phyloP scores from a whole-genome alignment of 169 alveolate genomes.

The Plasmodium gonderi region DNA sequence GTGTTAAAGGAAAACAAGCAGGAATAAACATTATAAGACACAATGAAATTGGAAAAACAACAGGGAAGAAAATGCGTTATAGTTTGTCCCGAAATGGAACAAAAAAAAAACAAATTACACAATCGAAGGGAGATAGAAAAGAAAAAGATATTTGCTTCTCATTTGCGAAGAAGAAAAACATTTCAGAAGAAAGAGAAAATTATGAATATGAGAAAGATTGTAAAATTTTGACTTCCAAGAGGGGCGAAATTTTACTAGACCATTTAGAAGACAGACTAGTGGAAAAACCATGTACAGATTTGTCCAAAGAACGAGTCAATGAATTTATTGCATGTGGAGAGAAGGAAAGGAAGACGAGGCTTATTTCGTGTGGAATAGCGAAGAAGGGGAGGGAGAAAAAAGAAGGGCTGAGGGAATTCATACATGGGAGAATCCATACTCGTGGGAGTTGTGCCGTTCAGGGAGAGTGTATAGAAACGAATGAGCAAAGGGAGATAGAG shows the following conservation, averaged over 20 bases:
- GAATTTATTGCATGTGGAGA: too few relatives aligned
- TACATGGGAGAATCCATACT: neutral
- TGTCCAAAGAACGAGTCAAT: too few relatives aligned
- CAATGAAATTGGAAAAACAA: neutral
- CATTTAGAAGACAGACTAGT: neutral
- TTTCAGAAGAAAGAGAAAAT: neutral
- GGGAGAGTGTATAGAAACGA: neutral
- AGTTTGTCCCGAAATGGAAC: neutral
- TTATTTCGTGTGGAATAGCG: neutral
- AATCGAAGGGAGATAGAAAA: neutral
- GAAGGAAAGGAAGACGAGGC: neutral
- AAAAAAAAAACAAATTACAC: neutral
- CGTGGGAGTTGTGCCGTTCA: neutral
- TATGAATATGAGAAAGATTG: neutral
- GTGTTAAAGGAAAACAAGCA: neutral
- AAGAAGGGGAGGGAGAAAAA: neutral
- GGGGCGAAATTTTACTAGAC: neutral
- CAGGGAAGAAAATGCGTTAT: neutral
- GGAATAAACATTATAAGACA: neutral
- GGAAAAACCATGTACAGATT: neutral
- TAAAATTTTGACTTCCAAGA: neutral
- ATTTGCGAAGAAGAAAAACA: neutral
- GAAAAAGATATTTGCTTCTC: conserved; percentile 20
- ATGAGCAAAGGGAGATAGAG: too few relatives aligned
- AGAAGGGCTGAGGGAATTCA: too few relatives aligned